Evolutionary conservation across 495 filamentous ascomycete genomes (phyloP).

Genomic region (Hyaloscypha hepaticicola): DNA sequence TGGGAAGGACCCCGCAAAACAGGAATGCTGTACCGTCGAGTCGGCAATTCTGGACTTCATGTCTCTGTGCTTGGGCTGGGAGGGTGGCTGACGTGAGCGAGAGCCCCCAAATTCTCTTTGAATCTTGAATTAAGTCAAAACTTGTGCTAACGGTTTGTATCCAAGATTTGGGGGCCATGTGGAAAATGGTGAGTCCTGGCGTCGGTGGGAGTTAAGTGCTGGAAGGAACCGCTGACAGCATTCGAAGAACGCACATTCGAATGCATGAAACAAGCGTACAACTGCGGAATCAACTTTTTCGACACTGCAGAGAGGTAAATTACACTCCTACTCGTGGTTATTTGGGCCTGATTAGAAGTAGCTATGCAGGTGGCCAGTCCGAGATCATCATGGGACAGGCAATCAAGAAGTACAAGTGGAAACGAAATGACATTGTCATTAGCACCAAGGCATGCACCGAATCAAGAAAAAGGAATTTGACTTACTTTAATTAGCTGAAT

Average conservation of each 20-base stretch:
- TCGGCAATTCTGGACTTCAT: conserved; percentile 61
- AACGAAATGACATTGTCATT: conserved; percentile 69
- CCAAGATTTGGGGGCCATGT: conserved; percentile 12
- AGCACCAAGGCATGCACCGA: conserved; percentile 52
- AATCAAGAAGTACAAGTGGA: conserved; percentile 59
- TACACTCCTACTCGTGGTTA: conserved; percentile 28
- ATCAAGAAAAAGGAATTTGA: neutral
- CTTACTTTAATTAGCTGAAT: conserved; percentile 43
- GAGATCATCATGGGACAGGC: conserved; percentile 53
- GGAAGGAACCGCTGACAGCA: neutral
- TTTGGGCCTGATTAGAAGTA: conserved; percentile 32
- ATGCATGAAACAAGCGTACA: conserved; percentile 69
- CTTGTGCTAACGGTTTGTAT: neutral
- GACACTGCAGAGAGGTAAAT: conserved; percentile 45
- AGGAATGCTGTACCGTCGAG: conserved; percentile 18
- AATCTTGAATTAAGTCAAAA: conserved; percentile 43
- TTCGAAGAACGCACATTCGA: conserved; percentile 48
- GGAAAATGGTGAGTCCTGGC: conserved; percentile 29
- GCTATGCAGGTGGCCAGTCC: conserved; percentile 62
- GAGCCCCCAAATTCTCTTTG: conserved; percentile 40
- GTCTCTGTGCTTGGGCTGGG: conserved; percentile 62
- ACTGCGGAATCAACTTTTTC: conserved; percentile 64
- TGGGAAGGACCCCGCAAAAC: conserved; percentile 36
- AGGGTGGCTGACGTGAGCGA: conserved; percentile 52
- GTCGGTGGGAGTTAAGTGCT: too few species aligned